Base-by-base conservation (phyloP, 1,284 basidiomycete genomes). In the Crepidotus sp. region DNA sequence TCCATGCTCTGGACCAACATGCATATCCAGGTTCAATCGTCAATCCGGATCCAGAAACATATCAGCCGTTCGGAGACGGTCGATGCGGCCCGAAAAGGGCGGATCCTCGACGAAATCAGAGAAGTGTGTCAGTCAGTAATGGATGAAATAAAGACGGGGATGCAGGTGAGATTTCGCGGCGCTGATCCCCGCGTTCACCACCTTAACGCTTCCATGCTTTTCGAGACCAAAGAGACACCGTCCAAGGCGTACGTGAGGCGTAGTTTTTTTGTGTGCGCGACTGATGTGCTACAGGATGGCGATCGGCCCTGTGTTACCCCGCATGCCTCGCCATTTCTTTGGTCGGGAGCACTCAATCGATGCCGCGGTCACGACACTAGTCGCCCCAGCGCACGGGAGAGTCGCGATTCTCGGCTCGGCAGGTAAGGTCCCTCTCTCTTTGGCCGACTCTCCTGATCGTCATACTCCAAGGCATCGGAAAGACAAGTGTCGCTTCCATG, bases 401-500 rank as follows among this genome's bases (percentile, higher is more conserved):
- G 45, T 52, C 27, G 48, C 47, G 35, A 52, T 52, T 30, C 38
- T 52, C 2, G 50, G 50, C 17, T 34, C 50, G 17, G 50, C 50
- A 4, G 50, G 50, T 52, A 33, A 26, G 33, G 10, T 6, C 5
- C 9, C 9, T 17, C 14, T 33, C 11, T n/a, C 26, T 7, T 11
- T 8, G 9, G n/a, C 13, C 8, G 17, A 10, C 22, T 15, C 6
- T 11, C 15, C 36, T 35, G 3, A 21, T 35, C 11, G 3, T 21
- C 9, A n/a, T 19, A 13, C 35, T 8, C 7, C 35, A 2, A 54
- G 48, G 50, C 45, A 59, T 58, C 49, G 49, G 57, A 49, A 56
- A 62, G 56, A 65, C 64, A 10, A 48, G 47, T 24, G 42, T 54
- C 31, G 50, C 52, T 5, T 43, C 40, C 6, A 46, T 40, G 45